phyloP scores from a whole-genome alignment of 129 eudicot genomes.

The Saussurea involucrata region DNA sequence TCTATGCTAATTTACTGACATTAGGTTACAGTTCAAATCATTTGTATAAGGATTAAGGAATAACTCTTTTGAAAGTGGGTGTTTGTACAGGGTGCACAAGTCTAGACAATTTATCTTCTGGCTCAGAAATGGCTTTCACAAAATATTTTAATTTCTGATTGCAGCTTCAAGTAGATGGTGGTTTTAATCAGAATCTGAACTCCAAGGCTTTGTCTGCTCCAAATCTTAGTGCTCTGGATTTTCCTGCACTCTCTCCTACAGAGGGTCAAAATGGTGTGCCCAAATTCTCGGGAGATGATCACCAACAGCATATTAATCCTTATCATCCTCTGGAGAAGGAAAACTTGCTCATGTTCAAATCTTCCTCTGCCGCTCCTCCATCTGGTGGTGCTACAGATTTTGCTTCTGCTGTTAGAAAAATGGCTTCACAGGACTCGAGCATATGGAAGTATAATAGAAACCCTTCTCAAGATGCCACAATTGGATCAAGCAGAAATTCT shows the following conservation, averaged over 20 bases:
- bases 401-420: constrained; percentile 84
- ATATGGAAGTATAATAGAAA: constrained; percentile 80
- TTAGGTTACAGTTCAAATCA: not conserved
- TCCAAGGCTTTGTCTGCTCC: constrained; percentile 66
- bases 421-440: constrained; percentile 71
- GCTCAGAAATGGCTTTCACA: constrained; percentile 6
- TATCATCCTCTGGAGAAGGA: constrained; percentile 56
- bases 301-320: constrained; percentile 48
- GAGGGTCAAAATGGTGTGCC: constrained; percentile 45
- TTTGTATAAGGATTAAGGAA: not conserved
- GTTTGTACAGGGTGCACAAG: not conserved
- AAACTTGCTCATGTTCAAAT: constrained; percentile 44
- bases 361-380: constrained; percentile 54
- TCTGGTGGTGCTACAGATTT: constrained; percentile 74
- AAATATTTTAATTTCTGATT: constrained; percentile 16
- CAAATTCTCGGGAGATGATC: constrained; percentile 41
- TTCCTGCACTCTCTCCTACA: constrained; percentile 60
- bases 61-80: not conserved
- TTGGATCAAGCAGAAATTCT: constrained; percentile 82
- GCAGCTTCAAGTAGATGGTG: constrained; percentile 79
- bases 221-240: constrained; percentile 60
- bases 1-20: not conserved
- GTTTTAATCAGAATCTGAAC: constrained; percentile 50
- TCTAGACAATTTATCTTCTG: constrained; percentile 1
- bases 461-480: constrained; percentile 46